Conservation (phyloP, 164 flowering plant genomes). For the Tinospora cordifolia region DNA sequence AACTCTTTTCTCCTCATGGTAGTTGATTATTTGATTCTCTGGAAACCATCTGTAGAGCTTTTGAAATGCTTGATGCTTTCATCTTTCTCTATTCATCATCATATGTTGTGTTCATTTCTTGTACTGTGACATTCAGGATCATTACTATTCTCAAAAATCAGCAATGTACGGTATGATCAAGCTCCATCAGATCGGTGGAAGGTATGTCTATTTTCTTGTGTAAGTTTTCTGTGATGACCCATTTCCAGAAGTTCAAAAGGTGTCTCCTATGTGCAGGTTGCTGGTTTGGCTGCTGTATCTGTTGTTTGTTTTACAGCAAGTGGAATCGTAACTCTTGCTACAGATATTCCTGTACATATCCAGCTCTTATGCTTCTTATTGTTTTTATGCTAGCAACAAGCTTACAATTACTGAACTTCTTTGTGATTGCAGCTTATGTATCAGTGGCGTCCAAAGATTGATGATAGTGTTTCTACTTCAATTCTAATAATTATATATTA, state of each 20-base stretch:
- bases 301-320: constrained; percentile 73
- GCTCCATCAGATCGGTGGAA: constrained; percentile 76
- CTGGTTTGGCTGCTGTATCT: constrained; percentile 70
- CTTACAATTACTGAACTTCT: constrained; percentile 6
- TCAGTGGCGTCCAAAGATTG: constrained; percentile 36
- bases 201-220: constrained; percentile 29
- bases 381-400: neutral
- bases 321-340: constrained; percentile 55
- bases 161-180: constrained; percentile 67
- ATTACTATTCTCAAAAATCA: constrained; percentile 59
- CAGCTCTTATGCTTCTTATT: neutral
- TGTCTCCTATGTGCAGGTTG: constrained; percentile 45
- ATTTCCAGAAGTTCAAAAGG: neutral
- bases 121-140: constrained; percentile 37
- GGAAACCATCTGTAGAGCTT: neutral
- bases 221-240: neutral
- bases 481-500: constrained; percentile 54
- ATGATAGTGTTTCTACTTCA: constrained; percentile 32
- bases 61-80: neutral
- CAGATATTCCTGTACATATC: constrained; percentile 63
- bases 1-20: neutral
- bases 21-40: neutral
- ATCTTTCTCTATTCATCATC: neutral
- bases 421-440: constrained; percentile 46
- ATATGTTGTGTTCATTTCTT: neutral